Evolutionary conservation across 345 rosid genomes (phyloP).

Genomic region (Aurinia saxatilis): DNA sequence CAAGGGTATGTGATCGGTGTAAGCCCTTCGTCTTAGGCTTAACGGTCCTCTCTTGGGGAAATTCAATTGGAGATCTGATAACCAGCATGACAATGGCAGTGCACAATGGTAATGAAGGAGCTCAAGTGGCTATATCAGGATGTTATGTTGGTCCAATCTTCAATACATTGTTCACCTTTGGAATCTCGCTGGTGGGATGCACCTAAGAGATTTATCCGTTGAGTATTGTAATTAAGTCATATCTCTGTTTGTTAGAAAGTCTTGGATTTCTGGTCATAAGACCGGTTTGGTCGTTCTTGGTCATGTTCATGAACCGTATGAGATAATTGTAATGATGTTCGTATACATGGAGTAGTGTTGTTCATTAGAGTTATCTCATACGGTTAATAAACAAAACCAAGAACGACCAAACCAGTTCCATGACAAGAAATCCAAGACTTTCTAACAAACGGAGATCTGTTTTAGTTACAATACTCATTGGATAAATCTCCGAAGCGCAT

Average conservation of each 20-base stretch:
- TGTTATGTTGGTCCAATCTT: constrained; percentile 95
- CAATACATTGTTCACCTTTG: constrained; percentile 71
- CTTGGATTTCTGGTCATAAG: constrained; percentile 61
- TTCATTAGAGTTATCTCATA: too few relatives aligned
- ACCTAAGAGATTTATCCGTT: constrained; percentile 58
- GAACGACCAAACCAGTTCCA: constrained; percentile 81
- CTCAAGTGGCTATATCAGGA: constrained; percentile 82
- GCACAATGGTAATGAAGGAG: constrained; percentile 70
- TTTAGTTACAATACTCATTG: constrained; percentile 49
- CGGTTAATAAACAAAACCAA: constrained; percentile 61
- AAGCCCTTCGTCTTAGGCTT: constrained; percentile 76
- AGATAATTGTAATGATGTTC: too few relatives aligned
- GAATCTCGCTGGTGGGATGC: constrained; percentile 53
- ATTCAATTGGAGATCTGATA: constrained; percentile 82
- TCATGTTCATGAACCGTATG: constrained; percentile 67
- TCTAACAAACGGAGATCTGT: constrained; percentile 56
- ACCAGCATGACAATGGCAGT: constrained; percentile 73
- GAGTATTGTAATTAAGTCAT: constrained; percentile 47
- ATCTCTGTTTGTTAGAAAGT: constrained; percentile 60
- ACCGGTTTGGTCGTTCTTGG: constrained; percentile 74
- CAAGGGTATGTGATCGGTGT: constrained; percentile 59
- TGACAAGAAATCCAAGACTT: constrained; percentile 58
- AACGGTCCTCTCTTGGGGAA: constrained; percentile 95
- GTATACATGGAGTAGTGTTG: too few relatives aligned
- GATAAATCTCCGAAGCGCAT: constrained; percentile 52